Evolutionary conservation across 257 asterid species (phyloP), one percentile per base, ranked within the genome.

Genomic region (Petunia axillaris): DNA sequence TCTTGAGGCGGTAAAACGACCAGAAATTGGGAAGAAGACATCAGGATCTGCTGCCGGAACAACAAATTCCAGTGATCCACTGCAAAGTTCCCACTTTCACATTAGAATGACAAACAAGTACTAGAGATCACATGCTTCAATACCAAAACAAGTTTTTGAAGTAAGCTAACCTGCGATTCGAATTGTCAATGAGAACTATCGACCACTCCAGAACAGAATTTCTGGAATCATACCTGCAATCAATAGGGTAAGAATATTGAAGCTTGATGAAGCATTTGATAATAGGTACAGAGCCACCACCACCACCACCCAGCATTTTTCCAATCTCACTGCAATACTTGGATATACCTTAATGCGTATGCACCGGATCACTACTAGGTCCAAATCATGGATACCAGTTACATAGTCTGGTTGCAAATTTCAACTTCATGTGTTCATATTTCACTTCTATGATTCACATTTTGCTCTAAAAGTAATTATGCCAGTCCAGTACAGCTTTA

Each of bases 11-110:
- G 92, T 89, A 81, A 94, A 94, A 43, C 86, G 82, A 80, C 88
- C 94, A 43, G 96, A 86, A 80, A 93, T 93, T 64, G 98, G 98
- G 90, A 91, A 94, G 80, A 94, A 90, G 50, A 80, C 89, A 6
- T 96, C 84, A 15, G 94, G 82, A 79, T 93, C 96, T 25, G 84
- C 84, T 43, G 95, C 88, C 55, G 98, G 97, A 80, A 94, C 92
- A 63, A 93, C 90, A 46, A 91, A 91, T 67, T 93, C 98, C 93
- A 93, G 83, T 2, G 97, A 88, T 76, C 98, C 98, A 88, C 98
- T 90, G 94, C 91, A 87, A 77, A 79, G 6, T 60, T 60, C 54
- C 86, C 84, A 73, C n/a, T 76, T 63, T 41, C 53, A 77, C 37
- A 66, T 79, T 70, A 81, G 71, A 80, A 76, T 59, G 16, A 16